phyloP scores from a whole-genome alignment of 2,329 filamentous ascomycete species.

The Penicillium griseofulvum region DNA sequence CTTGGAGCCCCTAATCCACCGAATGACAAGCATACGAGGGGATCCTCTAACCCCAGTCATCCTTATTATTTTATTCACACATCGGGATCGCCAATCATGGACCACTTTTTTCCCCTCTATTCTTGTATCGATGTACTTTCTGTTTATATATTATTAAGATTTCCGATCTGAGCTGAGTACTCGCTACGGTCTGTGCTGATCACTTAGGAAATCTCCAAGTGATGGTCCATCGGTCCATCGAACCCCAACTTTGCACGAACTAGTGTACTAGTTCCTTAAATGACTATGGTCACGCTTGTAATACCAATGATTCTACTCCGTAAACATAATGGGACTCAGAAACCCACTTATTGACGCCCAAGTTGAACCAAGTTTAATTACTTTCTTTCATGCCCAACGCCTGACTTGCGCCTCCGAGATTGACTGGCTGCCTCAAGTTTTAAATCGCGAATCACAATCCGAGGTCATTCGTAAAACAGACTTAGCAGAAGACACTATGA shows the following conservation, averaged over 20 bases:
- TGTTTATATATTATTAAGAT: neutral
- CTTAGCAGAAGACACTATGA: neutral
- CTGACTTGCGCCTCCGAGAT: conserved; percentile 14
- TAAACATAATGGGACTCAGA: conserved; percentile 1
- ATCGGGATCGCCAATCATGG: conserved; percentile 14
- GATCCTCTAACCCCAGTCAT: conserved; percentile 21
- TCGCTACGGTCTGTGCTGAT: conserved; percentile 6
- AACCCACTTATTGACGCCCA: conserved; percentile 15
- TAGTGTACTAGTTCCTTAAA: neutral
- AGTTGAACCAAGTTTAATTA: conserved; percentile 12
- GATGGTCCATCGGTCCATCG: neutral
- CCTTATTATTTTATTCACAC: conserved; percentile 11
- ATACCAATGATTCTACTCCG: neutral
- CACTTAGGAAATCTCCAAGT: neutral
- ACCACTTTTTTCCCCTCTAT: conserved; percentile 12
- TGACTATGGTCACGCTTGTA: neutral
- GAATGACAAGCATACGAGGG: conserved; percentile 26
- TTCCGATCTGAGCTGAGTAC: conserved; percentile 8
- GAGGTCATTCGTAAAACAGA: neutral
- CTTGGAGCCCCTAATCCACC: conserved; percentile 26
- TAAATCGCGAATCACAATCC: neutral
- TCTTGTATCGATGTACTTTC: neutral
- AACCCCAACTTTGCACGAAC: conserved; percentile 2
- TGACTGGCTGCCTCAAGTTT: conserved; percentile 6
- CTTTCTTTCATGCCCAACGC: conserved; percentile 26